Evolutionary conservation across 192 early-diverging fungal species (phyloP).

Genomic region (Lobosporangium transversale): DNA sequence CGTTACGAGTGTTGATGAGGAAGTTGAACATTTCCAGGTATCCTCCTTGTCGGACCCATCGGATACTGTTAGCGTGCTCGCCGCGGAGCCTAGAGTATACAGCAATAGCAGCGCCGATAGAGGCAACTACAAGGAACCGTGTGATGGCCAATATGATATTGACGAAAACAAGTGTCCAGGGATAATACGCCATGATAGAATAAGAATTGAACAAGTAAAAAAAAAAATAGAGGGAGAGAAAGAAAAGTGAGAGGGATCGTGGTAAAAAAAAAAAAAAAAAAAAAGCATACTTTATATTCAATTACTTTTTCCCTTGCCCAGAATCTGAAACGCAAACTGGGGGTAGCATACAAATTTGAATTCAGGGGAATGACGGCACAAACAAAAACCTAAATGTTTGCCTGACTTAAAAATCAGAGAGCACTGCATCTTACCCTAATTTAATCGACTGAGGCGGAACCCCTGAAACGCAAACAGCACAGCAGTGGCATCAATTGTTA

Average conservation of each 20-base stretch:
- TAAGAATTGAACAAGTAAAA: neutral
- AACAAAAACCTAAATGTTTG: neutral
- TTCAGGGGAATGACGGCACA: neutral
- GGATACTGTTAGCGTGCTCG: conserved; percentile 4
- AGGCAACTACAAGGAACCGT: neutral
- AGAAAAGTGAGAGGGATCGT: neutral
- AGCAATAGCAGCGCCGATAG: neutral
- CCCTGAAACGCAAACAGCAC: too few species aligned
- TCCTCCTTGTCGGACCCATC: conserved; percentile 6
- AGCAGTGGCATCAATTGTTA: too few species aligned
- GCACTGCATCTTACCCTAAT: too few species aligned
- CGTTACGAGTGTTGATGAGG: conserved; percentile 5
- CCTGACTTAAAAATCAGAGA: too few species aligned
- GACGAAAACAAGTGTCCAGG: neutral
- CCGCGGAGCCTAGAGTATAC: conserved; percentile 4
- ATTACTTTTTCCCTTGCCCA: neutral
- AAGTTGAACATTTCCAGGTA: conserved; percentile 2
- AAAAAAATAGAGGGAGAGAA: neutral
- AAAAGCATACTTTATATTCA: too few species aligned
- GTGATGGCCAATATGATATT: neutral
- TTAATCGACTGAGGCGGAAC: too few species aligned
- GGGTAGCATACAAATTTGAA: neutral
- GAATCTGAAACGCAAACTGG: neutral
- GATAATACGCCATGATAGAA: neutral
- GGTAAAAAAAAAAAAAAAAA: neutral